Percentiles rank a stretch among this genome's conserved stretches.
phyloP scores from a whole-genome alignment of 1,139 yeast species.

The Magnusiomyces ingens region DNA sequence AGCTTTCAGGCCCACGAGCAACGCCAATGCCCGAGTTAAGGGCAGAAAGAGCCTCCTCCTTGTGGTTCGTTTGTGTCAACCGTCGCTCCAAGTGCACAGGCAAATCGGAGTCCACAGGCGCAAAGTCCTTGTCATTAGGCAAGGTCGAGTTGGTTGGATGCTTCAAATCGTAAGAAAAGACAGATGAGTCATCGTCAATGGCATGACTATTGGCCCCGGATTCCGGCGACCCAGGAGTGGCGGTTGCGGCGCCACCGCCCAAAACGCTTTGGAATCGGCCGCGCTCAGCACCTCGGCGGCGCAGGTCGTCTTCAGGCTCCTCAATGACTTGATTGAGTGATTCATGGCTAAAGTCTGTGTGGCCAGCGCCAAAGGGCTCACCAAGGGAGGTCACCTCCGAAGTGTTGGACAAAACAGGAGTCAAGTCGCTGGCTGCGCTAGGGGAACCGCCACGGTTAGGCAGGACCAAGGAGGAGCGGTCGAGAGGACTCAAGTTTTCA shows the following conservation, averaged over 20 bases:
- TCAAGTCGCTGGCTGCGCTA: constrained; percentile 11
- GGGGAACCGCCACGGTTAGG: constrained; percentile 11
- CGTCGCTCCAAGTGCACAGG: constrained; percentile 34
- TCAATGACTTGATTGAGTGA: constrained; percentile 6
- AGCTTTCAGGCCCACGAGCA: constrained; percentile 31
- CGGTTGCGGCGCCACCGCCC: constrained; percentile 10
- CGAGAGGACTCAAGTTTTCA: constrained; percentile 9
- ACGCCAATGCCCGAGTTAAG: constrained; percentile 28
- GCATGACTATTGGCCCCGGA: not conserved
- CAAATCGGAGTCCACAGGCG: constrained; percentile 30
- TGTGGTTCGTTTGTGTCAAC: constrained; percentile 33
- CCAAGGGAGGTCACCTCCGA: constrained; percentile 29
- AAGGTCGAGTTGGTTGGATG: constrained; percentile 30
- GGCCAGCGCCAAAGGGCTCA: constrained; percentile 24
- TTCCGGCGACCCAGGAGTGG: not conserved
- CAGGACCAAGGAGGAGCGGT: constrained; percentile 8
- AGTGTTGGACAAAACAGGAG: constrained; percentile 27
- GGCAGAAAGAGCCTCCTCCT: constrained; percentile 26
- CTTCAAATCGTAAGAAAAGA: constrained; percentile 33
- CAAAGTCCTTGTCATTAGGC: constrained; percentile 29
- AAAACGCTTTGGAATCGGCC: constrained; percentile 13
- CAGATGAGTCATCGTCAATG: constrained; percentile 25
- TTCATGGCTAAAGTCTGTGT: constrained; percentile 5
- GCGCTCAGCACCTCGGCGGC: constrained; percentile 9
- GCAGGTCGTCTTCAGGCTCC: constrained; percentile 7